Base-by-base conservation (phyloP, 257 asterid genomes). In the Orobanche coerulescens region DNA sequence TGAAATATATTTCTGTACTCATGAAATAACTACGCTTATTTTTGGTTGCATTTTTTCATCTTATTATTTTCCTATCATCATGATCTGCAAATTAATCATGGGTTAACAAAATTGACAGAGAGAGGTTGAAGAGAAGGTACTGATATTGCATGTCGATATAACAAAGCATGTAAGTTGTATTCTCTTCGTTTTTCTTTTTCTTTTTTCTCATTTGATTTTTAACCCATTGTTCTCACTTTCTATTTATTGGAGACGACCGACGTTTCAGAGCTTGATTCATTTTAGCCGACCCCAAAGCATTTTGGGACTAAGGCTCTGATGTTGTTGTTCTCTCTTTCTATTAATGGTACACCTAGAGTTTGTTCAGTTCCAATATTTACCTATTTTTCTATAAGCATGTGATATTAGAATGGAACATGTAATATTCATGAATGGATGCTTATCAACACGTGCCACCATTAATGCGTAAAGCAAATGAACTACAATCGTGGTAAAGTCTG, bases 111-210 rank as follows among this genome's bases (percentile, higher is more conserved):
- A 59, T 73, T 74, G 76, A 53, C 78, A 91, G 98, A 79, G 75
- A 39, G 98, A 84, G 78, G 75, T 91, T 63, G 86, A 82, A 73
- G 48, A 53, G 60, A 88, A 85, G 87, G 90, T 95, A 47, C 76
- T 72, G 63, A 71, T 79, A 64, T 69, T 91, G 79, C 98, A 84
- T 62, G 72, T 39, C 73, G 98, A 88, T 71, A 85, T 85, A 76
- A 85, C 78, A 6, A 77, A 79, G 25, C 87, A 84, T 74, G 98
- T 88, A 76, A 67, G 96, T 56, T 40, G 36, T 33, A 13, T 59
- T 54, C 11, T 15, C 42, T 66, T 28, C 25, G 30, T 16, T 24
- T 51, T 54, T 1, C 15, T 40, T 13, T 23, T 28, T 23, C 6
- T 46, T 15, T 4, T 47, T 18, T 34, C 8, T 34, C 34, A 8